phyloP scores from a whole-genome alignment of 1,284 basidiomycete genomes.

The Boletus smithii region DNA sequence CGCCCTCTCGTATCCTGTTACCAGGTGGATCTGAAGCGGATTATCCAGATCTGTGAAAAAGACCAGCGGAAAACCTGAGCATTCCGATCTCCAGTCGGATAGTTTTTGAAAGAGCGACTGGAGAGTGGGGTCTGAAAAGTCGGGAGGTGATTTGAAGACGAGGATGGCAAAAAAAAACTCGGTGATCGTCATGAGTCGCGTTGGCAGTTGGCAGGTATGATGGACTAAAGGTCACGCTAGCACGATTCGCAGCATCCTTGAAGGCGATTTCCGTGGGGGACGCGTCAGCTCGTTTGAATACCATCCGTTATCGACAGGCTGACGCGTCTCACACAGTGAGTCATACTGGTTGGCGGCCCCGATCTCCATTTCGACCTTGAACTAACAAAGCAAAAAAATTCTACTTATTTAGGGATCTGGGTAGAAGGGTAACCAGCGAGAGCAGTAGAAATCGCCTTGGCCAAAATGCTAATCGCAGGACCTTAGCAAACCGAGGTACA shows the following conservation, averaged over 20 bases:
- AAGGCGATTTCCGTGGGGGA: neutral
- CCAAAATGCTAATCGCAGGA: conserved; percentile 39
- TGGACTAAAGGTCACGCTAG: neutral
- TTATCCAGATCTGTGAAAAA: conserved; percentile 35
- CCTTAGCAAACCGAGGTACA: neutral
- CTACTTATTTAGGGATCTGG: conserved; percentile 10
- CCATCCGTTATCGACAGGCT: neutral
- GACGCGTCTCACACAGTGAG: conserved; percentile 2
- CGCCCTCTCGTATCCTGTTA: conserved; percentile 36
- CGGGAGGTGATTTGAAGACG: conserved; percentile 27
- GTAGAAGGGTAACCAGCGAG: conserved; percentile 33
- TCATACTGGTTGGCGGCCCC: too few relatives aligned
- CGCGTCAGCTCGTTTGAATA: conserved; percentile 7
- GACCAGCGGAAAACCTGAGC: conserved; percentile 39
- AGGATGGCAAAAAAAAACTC: conserved; percentile 39
- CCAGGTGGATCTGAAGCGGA: conserved; percentile 34
- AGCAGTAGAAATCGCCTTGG: conserved; percentile 43
- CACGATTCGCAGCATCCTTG: neutral
- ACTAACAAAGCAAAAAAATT: too few relatives aligned
- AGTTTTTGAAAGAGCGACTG: conserved; percentile 27
- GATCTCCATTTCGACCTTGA: neutral
- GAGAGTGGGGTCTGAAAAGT: conserved; percentile 24
- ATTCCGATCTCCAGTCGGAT: conserved; percentile 35
- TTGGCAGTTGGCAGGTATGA: neutral
- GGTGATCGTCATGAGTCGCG: conserved; percentile 36